Evolutionary conservation across 352 stramenopile genomes (phyloP), one percentile per base, ranked within the genome.

Genomic region (Globisporangium uncinulatum): DNA sequence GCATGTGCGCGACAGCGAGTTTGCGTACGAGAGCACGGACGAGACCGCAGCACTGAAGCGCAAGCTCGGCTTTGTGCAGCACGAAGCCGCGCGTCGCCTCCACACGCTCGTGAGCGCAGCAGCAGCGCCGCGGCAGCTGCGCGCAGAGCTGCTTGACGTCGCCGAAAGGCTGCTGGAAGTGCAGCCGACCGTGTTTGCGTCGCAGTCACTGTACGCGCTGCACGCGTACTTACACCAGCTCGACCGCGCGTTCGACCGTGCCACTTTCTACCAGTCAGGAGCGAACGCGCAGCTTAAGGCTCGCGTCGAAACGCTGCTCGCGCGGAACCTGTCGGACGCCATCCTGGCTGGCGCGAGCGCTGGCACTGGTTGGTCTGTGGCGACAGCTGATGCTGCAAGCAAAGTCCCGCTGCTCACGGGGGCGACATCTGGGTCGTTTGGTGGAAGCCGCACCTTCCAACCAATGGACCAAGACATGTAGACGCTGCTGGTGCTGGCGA

Each of bases 211-310:
- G 10, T 86, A 85, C 58, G 74, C 71, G 2, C 56, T 91, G 11
- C 73, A 89, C 68, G 68, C 67, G 13, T 90, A 85, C 31, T 46
- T 93, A 9, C 67, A 81, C 57, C 69, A 77, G 46, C 65, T 89
- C 32, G 76, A 90, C 41, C 78, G 80, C 44, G 72, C 80, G 21
- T 89, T 93, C 65, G 75, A 87, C 45, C 57, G 60, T n/a, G 54
- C 68, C 21, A 54, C 76, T 2, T 87, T 87, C 44, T 73, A 74
- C 54, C 56, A 67, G 9, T 65, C 63, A 32, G 56, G 65, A 13
- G 67, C 57, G 4, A 85, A 86, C 46, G 50, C 63, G n/a, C 70
- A 81, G 51, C 57, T 86, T 10, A 83, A 86, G 51, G 57, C 68
- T 37, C 67, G 70, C 13, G 70, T 87, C 17, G 64, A 88, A 58